Evolutionary conservation across 176 grass and related monocot genomes (phyloP).

Genomic region (Musa beccarii): DNA sequence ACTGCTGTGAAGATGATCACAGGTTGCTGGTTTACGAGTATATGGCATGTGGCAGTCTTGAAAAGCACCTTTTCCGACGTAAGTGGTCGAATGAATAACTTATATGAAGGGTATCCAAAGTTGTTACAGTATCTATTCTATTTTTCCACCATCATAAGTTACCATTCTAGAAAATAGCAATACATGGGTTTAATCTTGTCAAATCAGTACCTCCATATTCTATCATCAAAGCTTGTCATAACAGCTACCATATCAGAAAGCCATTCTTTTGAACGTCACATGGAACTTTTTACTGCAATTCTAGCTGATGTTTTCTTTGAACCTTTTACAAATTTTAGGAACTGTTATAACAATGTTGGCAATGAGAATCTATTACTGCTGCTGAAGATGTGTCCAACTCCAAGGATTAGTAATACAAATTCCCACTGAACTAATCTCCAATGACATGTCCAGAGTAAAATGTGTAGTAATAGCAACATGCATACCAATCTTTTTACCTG

Average conservation of each 20-base stretch:
- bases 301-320: no score
- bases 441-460: not conserved
- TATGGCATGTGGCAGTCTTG: slow-evolving; percentile 6
- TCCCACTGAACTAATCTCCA: not conserved
- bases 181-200: no score
- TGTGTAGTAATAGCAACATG: not conserved
- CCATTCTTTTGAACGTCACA: not conserved
- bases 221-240: not conserved
- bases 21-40: slow-evolving; percentile 6
- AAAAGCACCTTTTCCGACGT: slow-evolving; percentile 7
- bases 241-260: not conserved
- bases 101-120: no score
- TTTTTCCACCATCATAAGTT: no score
- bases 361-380: not conserved
- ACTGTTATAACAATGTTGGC: not conserved
- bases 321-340: not conserved
- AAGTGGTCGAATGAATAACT: not conserved
- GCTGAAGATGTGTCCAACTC: not conserved
- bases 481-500: not conserved
- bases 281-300: not conserved
- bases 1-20: slow-evolving; percentile 8
- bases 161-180: no score
- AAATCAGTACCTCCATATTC: not conserved
- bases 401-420: not conserved
- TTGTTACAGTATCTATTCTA: no score